Percentiles rank a stretch among this genome's conserved stretches.
These are phyloP conservation scores for Pinus taeda DNA, from an alignment of 75 land plant species.

Conservation along the genomic window DNA sequence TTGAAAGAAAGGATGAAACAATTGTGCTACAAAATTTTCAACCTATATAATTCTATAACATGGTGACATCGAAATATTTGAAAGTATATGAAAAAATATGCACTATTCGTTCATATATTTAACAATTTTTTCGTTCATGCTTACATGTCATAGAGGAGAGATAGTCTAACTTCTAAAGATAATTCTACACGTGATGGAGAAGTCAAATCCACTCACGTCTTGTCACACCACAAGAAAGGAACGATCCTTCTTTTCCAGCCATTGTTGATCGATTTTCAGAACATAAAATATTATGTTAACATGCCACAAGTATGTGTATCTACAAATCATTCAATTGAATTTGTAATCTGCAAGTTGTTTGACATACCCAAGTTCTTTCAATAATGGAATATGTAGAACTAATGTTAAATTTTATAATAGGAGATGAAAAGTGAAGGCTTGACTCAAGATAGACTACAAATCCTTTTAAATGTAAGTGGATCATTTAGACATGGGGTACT, in stretches of 20 bases:
- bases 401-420: conserved; percentile 12
- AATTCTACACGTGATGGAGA: not conserved
- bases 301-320: conserved; percentile 31
- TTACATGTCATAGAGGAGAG: conserved; percentile 15
- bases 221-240: conserved; percentile 16
- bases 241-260: conserved; percentile 38
- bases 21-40: not conserved
- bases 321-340: conserved; percentile 20
- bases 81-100: not conserved
- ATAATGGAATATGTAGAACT: not conserved
- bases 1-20: not conserved
- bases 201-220: conserved; percentile 11
- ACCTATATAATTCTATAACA: not conserved
- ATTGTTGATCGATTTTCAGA: conserved; percentile 24
- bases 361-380: not conserved
- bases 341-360: not conserved
- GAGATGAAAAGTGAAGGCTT: conserved; percentile 73
- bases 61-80: not conserved
- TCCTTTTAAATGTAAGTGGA: conserved; percentile 65
- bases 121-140: not conserved
- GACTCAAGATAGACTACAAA: conserved; percentile 43
- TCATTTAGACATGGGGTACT: conserved; percentile 72
- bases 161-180: conserved; percentile 9
- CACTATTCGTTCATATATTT: not conserved
- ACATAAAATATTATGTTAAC: conserved; percentile 38